Percentiles rank a stretch among this genome's conserved stretches.
Evolutionary conservation across 78 protist genomes (phyloP).

Genomic region (Dictyostelium brefeldianum): DNA sequence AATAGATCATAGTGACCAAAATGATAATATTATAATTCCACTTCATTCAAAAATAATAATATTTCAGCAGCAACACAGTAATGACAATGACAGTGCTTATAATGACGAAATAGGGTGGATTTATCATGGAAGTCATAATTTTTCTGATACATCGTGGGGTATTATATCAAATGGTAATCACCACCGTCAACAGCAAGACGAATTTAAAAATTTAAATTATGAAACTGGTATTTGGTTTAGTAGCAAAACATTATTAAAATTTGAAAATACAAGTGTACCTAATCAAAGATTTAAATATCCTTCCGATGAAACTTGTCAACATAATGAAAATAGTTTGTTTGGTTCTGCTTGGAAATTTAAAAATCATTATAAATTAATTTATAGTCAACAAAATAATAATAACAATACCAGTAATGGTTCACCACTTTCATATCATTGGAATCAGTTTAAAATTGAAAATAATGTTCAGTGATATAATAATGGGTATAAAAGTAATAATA

Average conservation of each 20-base stretch:
- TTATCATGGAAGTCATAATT: conserved; percentile 61
- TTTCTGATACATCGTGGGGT: conserved; percentile 36
- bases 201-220: background rate
- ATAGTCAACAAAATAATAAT: background rate
- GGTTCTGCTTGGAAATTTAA: conserved; percentile 21
- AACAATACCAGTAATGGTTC: background rate
- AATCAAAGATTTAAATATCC: background rate
- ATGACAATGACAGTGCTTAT: too few species aligned
- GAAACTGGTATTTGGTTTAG: conserved; percentile 51
- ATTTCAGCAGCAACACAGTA: background rate
- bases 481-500: too few species aligned
- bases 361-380: conserved; percentile 4
- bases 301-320: background rate
- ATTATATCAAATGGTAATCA: too few species aligned
- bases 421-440: conserved; percentile 8
- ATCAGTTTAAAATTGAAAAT: conserved; percentile 3
- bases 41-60: conserved; percentile 45
- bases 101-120: background rate
- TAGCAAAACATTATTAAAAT: background rate
- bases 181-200: background rate
- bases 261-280: background rate
- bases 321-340: background rate
- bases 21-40: background rate
- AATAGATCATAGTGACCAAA: background rate
- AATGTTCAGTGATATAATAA: too few species aligned